phyloP scores from a whole-genome alignment of 768 basidiomycete genomes.

The Mycena leptocephala region DNA sequence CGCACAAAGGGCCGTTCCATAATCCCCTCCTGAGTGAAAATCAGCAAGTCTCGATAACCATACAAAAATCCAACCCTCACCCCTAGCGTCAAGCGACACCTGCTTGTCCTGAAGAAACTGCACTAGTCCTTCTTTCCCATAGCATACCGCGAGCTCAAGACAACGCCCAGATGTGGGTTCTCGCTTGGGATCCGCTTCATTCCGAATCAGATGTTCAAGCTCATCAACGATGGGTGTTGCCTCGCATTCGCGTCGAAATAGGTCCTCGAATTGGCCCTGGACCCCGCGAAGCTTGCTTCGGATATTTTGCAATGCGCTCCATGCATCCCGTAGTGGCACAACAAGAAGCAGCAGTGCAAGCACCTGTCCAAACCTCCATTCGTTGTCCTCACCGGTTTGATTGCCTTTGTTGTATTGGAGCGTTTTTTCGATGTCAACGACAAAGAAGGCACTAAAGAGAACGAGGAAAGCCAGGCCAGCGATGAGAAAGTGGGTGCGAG shows the following conservation, averaged over 20 bases:
- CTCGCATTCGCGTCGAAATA: background rate
- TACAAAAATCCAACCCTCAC: background rate
- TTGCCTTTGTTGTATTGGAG: background rate
- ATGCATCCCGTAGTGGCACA: background rate
- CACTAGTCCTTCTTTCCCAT: no score
- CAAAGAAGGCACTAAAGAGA: no score
- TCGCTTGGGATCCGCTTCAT: background rate
- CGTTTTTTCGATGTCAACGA: background rate
- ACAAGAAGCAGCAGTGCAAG: background rate
- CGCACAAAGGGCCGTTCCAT: background rate
- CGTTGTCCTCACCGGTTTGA: no score
- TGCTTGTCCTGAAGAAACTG: background rate
- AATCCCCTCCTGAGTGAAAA: background rate
- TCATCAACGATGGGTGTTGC: background rate
- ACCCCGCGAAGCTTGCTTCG: background rate
- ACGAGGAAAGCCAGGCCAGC: no score
- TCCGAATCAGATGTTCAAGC: background rate
- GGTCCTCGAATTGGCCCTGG: background rate
- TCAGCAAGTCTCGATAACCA: background rate
- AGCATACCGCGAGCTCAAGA: no score
- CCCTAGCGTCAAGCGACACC: background rate
- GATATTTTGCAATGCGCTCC: background rate
- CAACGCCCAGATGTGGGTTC: no score
- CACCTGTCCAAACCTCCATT: no score
- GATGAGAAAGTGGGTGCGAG: no score